Evolutionary conservation across 768 basidiomycete genomes (phyloP).

Genomic region (Phylloporus sp.): DNA sequence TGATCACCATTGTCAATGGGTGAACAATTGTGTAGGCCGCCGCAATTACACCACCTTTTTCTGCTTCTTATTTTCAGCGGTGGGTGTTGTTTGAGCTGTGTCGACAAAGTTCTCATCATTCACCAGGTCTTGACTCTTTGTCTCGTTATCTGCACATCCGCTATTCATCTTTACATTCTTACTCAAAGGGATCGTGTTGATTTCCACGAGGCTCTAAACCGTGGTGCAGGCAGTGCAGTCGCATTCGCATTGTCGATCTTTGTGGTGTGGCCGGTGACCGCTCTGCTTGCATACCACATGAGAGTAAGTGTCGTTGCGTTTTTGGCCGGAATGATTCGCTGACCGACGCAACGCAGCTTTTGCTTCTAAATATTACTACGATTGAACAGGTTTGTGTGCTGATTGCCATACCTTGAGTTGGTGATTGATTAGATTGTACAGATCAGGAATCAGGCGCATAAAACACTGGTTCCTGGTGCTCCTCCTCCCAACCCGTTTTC

Average conservation of each 20-base stretch:
- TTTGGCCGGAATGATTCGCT: background rate
- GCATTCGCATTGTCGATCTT: conserved; percentile 69
- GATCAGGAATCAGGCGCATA: conserved; percentile 86
- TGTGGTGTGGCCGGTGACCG: conserved; percentile 80
- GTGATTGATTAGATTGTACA: conserved; percentile 28
- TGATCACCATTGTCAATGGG: conserved; percentile 88
- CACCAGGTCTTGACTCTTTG: conserved; percentile 65
- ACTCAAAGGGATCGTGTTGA: conserved; percentile 47
- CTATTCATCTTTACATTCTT: conserved; percentile 72
- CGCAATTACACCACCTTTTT: conserved; percentile 96
- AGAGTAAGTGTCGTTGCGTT: conserved; percentile 51
- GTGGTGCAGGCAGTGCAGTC: conserved; percentile 75
- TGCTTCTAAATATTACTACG: conserved; percentile 88
- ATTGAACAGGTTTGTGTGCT: conserved; percentile 77
- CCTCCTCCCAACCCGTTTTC: conserved; percentile 85
- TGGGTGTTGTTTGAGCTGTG: conserved; percentile 37
- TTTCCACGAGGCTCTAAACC: conserved; percentile 43
- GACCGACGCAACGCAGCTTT: conserved; percentile 44
- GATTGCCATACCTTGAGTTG: conserved; percentile 8
- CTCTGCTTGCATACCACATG: conserved; percentile 79
- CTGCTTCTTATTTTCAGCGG: conserved; percentile 70
- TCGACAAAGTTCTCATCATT: conserved; percentile 6
- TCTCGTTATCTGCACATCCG: conserved; percentile 79
- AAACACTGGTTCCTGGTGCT: conserved; percentile 56
- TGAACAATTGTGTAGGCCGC: conserved; percentile 94